phyloP scores from a whole-genome alignment of 768 basidiomycete species.

The Mycena pura region DNA sequence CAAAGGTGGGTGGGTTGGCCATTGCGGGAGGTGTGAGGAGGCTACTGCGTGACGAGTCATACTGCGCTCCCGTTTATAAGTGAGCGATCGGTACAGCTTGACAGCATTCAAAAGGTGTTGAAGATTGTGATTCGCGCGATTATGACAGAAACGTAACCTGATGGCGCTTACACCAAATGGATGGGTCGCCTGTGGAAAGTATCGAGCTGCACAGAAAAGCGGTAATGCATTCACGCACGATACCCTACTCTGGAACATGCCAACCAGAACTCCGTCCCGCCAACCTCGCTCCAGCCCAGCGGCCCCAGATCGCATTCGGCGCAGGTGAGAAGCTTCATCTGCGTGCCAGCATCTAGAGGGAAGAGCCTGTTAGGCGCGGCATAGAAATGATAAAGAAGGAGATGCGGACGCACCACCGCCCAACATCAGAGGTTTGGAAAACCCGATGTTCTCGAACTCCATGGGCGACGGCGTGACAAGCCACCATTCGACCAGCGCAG shows the following conservation, averaged over 20 bases:
- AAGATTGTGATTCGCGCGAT: too few relatives aligned
- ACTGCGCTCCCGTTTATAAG: too few relatives aligned
- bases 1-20: conserved; percentile 22
- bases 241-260: conserved; percentile 74
- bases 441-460: conserved; percentile 87
- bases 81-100: too few relatives aligned
- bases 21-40: neutral
- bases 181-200: too few relatives aligned
- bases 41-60: too few relatives aligned
- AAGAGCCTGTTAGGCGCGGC: neutral
- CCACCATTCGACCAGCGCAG: conserved; percentile 73
- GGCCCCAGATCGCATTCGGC: conserved; percentile 88
- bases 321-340: conserved; percentile 73
- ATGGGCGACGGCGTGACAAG: conserved; percentile 76
- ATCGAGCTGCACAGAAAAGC: too few relatives aligned
- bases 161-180: too few relatives aligned
- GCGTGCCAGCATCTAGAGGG: conserved; percentile 32
- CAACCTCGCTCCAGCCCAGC: conserved; percentile 80
- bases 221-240: conserved; percentile 27
- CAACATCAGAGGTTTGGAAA: conserved; percentile 59
- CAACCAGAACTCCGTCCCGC: conserved; percentile 79
- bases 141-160: too few relatives aligned
- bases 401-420: neutral
- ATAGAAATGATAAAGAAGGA: neutral
- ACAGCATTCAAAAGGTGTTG: too few relatives aligned